Conservation (phyloP, 2,329 filamentous ascomycete genomes). For the Hypoxylon sp. region DNA sequence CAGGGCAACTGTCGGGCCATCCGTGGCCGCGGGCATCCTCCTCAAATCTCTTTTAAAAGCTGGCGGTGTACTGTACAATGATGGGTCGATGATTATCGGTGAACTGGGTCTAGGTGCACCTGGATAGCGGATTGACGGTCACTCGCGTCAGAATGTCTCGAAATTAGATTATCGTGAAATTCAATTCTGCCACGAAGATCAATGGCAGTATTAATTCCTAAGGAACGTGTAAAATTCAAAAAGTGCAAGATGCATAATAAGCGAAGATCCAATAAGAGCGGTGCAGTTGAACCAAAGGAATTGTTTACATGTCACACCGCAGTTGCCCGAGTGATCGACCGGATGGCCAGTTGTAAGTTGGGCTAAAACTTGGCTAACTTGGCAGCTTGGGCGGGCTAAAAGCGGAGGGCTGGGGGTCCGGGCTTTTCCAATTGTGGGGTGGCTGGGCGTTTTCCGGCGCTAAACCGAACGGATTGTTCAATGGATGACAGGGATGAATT, state of each 20-base stretch:
- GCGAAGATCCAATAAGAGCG: conserved; percentile 15
- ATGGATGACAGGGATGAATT: conserved; percentile 4
- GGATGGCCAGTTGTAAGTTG: background rate
- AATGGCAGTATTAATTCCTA: conserved; percentile 21
- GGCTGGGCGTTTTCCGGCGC: conserved; percentile 24
- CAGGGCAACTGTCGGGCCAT: conserved; percentile 50
- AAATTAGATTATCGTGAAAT: conserved; percentile 39
- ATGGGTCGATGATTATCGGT: conserved; percentile 13
- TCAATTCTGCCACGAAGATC: conserved; percentile 10
- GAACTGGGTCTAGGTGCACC: conserved; percentile 13
- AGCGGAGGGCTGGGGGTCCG: conserved; percentile 9
- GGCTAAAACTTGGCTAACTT: background rate
- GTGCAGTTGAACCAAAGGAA: conserved; percentile 22
- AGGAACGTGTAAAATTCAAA: conserved; percentile 35
- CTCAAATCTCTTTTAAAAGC: conserved; percentile 21
- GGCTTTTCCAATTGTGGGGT: conserved; percentile 20
- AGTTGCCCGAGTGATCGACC: conserved; percentile 32
- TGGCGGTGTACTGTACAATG: conserved; percentile 26
- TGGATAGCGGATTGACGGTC: conserved; percentile 4
- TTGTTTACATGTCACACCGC: conserved; percentile 37
- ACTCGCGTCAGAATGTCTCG: conserved; percentile 35
- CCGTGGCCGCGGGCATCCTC: conserved; percentile 45
- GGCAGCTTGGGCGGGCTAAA: background rate
- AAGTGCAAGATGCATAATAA: conserved; percentile 23
- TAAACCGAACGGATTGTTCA: conserved; percentile 17